Evolutionary conservation across 768 basidiomycete genomes (phyloP), one percentile per base, ranked within the genome.

Genomic region (Lactarius pseudohatsudake): DNA sequence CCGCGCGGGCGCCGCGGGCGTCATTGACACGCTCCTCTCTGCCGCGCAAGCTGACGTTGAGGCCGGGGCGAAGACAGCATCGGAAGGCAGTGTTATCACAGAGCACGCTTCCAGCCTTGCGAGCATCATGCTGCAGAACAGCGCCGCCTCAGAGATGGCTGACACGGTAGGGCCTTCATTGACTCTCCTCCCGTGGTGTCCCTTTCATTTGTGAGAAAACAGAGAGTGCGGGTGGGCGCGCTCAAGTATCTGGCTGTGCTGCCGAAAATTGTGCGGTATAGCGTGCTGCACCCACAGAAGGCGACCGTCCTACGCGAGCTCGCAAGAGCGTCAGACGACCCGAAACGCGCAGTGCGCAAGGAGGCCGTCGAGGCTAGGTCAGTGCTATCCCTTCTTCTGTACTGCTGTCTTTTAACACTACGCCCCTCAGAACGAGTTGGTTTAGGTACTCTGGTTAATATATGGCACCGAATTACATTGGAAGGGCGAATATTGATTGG

Each of bases 281-380:
- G 92, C 69, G 78, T 89, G 15, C 80, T 99, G 45, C 94, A 96
- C 73, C 88, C 91, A 1, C 82, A 86, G 72, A 98, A 94, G 76
- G 65, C 84, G 2, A 78, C 73, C 0, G 90, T 97, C 28, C 75
- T 98, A 59, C 86, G 86, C 43, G 87, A 89, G 66, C 80, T 99
- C 32, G 88, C 83, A 0, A 86, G 82, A 67, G 85, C 83, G 4
- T 76, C 98, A 57, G 97, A 98, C 74, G 97, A 98, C 77, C 92
- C 92, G n/a, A 90, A 89, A 74, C 81, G 91, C 65, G 77, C 78
- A 2, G 95, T 99, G 9, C 82, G 97, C 61, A 88, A 86, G 72
- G 92, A 91, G 72, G 96, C 95, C 1, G 97, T 98, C 3, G 88
- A 94, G 70, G 89, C 94, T 40, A 73, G 89, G 83, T 82, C 26